These are phyloP conservation scores for Ophiostoma tasmaniense DNA, from an alignment of 2,329 filamentous ascomycete genomes.

Conservation along the genomic window DNA sequence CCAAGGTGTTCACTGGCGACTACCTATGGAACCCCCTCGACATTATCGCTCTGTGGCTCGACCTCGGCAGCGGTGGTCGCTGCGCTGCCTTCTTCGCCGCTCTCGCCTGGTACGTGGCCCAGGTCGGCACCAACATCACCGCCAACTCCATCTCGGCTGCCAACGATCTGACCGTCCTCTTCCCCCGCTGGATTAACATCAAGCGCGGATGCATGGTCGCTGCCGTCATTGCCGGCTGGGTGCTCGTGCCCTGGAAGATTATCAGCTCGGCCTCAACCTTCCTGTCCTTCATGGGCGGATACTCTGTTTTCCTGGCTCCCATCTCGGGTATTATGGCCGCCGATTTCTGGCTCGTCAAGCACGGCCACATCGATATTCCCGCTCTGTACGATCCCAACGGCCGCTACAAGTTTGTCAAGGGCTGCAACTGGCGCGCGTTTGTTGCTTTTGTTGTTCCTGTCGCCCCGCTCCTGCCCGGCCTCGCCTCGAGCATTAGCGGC, in stretches of 20 bases:
- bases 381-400: constrained; percentile 35
- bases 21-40: constrained; percentile 43
- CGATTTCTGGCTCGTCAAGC: constrained; percentile 34
- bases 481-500: constrained; percentile 23
- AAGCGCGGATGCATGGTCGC: constrained; percentile 48
- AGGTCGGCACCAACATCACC: constrained; percentile 49
- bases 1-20: constrained; percentile 42
- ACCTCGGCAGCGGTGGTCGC: constrained; percentile 34
- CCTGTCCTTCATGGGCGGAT: constrained; percentile 57
- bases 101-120: constrained; percentile 45
- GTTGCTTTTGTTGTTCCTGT: constrained; percentile 25
- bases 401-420: constrained; percentile 30
- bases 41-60: constrained; percentile 37
- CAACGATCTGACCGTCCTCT: constrained; percentile 47
- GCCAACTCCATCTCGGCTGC: constrained; percentile 46
- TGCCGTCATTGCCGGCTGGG: constrained; percentile 49
- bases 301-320: constrained; percentile 36
- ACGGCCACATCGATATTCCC: constrained; percentile 32
- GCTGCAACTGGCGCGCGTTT: constrained; percentile 24
- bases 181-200: constrained; percentile 47
- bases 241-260: constrained; percentile 59
- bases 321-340: constrained; percentile 34
- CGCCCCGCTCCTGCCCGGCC: constrained; percentile 27
- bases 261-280: constrained; percentile 49
- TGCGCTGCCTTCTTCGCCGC: constrained; percentile 39